Evolutionary conservation across 2,329 filamentous ascomycete genomes (phyloP).

Genomic region (Aspergillus aculeatinus): DNA sequence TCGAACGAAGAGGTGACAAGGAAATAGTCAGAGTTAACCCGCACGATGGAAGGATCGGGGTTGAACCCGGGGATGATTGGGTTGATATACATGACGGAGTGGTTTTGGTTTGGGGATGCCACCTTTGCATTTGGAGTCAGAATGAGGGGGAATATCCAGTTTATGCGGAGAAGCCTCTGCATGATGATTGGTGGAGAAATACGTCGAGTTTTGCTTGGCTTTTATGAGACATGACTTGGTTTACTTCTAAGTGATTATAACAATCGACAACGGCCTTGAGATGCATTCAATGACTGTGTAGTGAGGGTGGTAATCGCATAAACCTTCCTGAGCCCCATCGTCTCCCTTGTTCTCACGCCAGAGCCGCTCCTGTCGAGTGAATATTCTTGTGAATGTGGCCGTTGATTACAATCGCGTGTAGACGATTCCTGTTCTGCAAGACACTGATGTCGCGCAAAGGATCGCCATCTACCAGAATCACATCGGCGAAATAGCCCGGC

Average conservation of each 20-base stretch:
- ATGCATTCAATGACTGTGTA: too few relatives aligned
- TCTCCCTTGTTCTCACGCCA: not conserved
- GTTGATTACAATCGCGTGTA: slow-evolving; percentile 3
- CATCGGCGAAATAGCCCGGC: slow-evolving; percentile 1
- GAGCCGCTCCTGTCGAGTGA: not conserved
- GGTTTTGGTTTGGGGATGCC: too few relatives aligned
- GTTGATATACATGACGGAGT: slow-evolving; percentile 32
- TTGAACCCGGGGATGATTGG: slow-evolving; percentile 62
- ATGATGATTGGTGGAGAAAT: slow-evolving; percentile 7
- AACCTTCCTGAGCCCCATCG: too few relatives aligned
- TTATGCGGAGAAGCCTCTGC: not conserved
- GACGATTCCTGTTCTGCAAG: not conserved
- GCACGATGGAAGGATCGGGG: slow-evolving; percentile 59
- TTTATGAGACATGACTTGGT: not conserved
- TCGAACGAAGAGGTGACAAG: slow-evolving; percentile 64
- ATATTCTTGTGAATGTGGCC: not conserved
- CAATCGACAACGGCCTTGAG: too few relatives aligned
- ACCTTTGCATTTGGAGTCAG: not conserved
- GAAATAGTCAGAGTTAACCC: slow-evolving; percentile 55
- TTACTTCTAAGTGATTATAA: too few relatives aligned
- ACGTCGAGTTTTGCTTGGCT: not conserved
- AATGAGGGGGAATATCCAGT: not conserved
- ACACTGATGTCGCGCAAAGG: not conserved
- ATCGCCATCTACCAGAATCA: slow-evolving; percentile 3
- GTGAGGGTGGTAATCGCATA: too few relatives aligned